Conservation (phyloP, 352 stramenopile genomes). For the Globisporangium recalcitrans region DNA sequence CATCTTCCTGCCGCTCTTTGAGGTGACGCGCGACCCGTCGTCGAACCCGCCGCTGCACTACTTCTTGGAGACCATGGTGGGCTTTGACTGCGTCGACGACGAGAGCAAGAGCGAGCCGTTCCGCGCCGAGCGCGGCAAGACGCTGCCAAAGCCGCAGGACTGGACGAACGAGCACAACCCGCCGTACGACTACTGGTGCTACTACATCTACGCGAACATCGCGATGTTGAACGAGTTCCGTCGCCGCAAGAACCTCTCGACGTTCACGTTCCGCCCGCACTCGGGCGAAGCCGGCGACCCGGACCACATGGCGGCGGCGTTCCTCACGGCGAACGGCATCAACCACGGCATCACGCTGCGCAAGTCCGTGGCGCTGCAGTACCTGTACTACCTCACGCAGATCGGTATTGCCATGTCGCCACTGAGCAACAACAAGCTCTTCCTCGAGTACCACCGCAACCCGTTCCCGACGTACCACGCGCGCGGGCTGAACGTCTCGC, state of each 20-base stretch:
- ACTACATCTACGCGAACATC: slow-evolving; percentile 98
- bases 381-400: slow-evolving; percentile 98
- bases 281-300: slow-evolving; percentile 96
- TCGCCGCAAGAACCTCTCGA: slow-evolving; percentile 80
- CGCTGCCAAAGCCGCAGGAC: slow-evolving; percentile 66
- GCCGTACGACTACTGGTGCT: slow-evolving; percentile 94
- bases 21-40: slow-evolving; percentile 94
- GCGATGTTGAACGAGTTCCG: slow-evolving; percentile 94
- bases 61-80: slow-evolving; percentile 94
- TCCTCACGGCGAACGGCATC: slow-evolving; percentile 91
- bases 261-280: slow-evolving; percentile 97
- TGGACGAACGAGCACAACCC: slow-evolving; percentile 90
- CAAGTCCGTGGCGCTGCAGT: slow-evolving; percentile 95
- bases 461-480: slow-evolving; percentile 95
- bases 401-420: slow-evolving; percentile 94
- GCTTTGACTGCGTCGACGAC: slow-evolving; percentile 99
- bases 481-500: slow-evolving; percentile 95
- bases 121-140: slow-evolving; percentile 73
- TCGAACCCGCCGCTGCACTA: slow-evolving; percentile 89
- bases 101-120: slow-evolving; percentile 92
- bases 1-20: slow-evolving; percentile 97
- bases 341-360: slow-evolving; percentile 99
- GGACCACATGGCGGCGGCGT: slow-evolving; percentile 92
- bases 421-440: slow-evolving; percentile 94
- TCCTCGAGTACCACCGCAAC: slow-evolving; percentile 93